Evolutionary conservation across 2,329 filamentous ascomycete species (phyloP).

Genomic region (Colletotrichum scovillei): DNA sequence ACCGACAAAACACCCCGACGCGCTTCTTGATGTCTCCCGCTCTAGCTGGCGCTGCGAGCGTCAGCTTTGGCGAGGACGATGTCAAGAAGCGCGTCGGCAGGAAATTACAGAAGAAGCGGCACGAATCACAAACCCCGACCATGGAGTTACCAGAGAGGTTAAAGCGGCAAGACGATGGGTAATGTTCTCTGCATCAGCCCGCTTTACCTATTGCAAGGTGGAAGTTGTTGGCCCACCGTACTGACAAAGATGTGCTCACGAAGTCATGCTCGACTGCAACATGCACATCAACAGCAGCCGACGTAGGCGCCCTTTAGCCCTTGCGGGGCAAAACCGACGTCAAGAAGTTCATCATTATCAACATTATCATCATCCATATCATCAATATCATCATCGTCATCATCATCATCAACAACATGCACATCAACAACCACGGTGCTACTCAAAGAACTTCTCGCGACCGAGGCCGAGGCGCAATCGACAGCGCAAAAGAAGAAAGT

Average conservation of each 20-base stretch:
- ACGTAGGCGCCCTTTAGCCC: too few species aligned
- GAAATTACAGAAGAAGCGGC: conserved; percentile 58
- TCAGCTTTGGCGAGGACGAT: conserved; percentile 48
- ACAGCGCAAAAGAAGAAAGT: conserved; percentile 36
- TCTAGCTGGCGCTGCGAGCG: conserved; percentile 34
- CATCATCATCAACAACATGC: conserved; percentile 53
- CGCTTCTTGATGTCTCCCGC: neutral
- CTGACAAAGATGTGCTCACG: too few species aligned
- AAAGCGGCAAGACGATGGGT: conserved; percentile 39
- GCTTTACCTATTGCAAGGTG: too few species aligned
- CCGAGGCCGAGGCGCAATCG: conserved; percentile 40
- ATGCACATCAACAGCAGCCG: too few species aligned
- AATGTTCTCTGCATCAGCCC: too few species aligned
- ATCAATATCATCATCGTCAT: too few species aligned
- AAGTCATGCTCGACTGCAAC: too few species aligned
- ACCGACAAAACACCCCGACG: too few species aligned
- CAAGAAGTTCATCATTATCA: too few species aligned
- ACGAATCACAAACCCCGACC: conserved; percentile 50
- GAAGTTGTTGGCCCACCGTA: too few species aligned
- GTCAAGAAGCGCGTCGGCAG: conserved; percentile 52
- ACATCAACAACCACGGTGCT: conserved; percentile 60
- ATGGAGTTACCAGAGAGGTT: conserved; percentile 66
- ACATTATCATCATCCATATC: too few species aligned
- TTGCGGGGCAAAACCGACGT: too few species aligned
- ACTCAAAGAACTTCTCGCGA: conserved; percentile 58